Evolutionary conservation across 1,139 yeast species (phyloP).

Genomic region (Suhomyces yuchorum): DNA sequence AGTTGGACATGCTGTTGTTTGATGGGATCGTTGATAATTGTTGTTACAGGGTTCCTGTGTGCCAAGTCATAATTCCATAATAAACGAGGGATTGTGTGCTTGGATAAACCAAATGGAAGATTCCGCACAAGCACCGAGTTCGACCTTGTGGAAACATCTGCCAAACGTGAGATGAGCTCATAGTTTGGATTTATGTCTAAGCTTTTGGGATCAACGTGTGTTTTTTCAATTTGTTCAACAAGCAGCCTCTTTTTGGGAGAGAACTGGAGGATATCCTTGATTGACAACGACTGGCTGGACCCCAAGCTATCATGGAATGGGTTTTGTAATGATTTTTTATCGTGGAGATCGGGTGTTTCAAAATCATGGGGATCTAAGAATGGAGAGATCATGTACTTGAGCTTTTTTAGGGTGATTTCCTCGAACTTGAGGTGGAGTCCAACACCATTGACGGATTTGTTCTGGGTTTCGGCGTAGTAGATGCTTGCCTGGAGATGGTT

Average conservation of each 20-base stretch:
- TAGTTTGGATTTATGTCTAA: conserved; percentile 16
- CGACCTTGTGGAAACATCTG: conserved; percentile 19
- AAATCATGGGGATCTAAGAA: conserved; percentile 19
- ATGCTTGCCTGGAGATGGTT: conserved; percentile 50
- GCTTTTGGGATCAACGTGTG: conserved; percentile 6
- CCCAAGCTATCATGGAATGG: conserved; percentile 12
- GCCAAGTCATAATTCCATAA: conserved; percentile 46
- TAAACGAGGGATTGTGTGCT: conserved; percentile 32
- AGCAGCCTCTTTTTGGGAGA: conserved; percentile 15
- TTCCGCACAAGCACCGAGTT: conserved; percentile 39
- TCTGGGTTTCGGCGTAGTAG: conserved; percentile 51
- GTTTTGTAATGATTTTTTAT: conserved; percentile 9
- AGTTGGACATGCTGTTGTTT: conserved; percentile 34
- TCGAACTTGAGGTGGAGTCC: conserved; percentile 49
- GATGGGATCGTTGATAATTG: conserved; percentile 30
- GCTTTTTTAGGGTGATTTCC: conserved; percentile 20
- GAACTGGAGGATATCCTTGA: conserved; percentile 18
- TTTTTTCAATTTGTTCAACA: conserved; percentile 10
- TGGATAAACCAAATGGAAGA: conserved; percentile 44
- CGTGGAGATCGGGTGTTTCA: not conserved
- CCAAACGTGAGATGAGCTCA: conserved; percentile 16
- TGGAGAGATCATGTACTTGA: conserved; percentile 33
- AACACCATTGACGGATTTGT: conserved; percentile 54
- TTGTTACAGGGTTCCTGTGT: conserved; percentile 21
- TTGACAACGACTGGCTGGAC: conserved; percentile 9